phyloP scores from a whole-genome alignment of 208 protist genomes.

The Trypanosoma brucei region DNA sequence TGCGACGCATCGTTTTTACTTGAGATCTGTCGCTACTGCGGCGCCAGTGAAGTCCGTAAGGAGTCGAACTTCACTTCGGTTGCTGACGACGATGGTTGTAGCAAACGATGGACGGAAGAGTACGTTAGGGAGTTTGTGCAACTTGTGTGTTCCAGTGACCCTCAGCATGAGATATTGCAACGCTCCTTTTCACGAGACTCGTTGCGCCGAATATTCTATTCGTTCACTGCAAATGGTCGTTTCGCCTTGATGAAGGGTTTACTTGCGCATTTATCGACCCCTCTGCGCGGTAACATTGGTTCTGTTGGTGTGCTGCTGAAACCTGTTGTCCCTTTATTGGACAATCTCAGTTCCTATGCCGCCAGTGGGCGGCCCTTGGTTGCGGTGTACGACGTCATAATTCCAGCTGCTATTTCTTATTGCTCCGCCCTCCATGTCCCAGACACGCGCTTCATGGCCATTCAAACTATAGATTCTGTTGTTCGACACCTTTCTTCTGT shows the following conservation, averaged over 20 bases:
- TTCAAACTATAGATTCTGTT: conserved; percentile 81
- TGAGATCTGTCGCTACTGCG: conserved; percentile 36
- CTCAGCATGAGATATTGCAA: conserved; percentile 1
- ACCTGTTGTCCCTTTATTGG: conserved; percentile 6
- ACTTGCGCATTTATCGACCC: conserved; percentile 69
- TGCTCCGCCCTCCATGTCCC: conserved; percentile 57
- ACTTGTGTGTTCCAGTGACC: conserved; percentile 21
- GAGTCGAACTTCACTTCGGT: background rate
- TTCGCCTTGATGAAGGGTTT: conserved; percentile 85
- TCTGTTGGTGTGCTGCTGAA: conserved; percentile 44
- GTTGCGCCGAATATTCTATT: conserved; percentile 34
- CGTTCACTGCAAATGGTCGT: conserved; percentile 63
- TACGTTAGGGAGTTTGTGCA: conserved; percentile 18
- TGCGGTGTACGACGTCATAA: conserved; percentile 55
- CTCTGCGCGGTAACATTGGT: conserved; percentile 30
- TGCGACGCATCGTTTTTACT: conserved; percentile 45
- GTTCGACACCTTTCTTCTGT: conserved; percentile 70
- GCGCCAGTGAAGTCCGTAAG: background rate
- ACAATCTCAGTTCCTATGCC: background rate
- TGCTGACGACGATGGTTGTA: background rate
- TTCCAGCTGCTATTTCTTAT: conserved; percentile 49
- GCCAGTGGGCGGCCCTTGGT: conserved; percentile 1
- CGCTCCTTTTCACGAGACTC: conserved; percentile 7
- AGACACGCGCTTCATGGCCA: conserved; percentile 88
- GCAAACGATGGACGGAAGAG: background rate